These are phyloP conservation scores for Plantago major DNA, from an alignment of 257 asterid species.

Conservation along the genomic window DNA sequence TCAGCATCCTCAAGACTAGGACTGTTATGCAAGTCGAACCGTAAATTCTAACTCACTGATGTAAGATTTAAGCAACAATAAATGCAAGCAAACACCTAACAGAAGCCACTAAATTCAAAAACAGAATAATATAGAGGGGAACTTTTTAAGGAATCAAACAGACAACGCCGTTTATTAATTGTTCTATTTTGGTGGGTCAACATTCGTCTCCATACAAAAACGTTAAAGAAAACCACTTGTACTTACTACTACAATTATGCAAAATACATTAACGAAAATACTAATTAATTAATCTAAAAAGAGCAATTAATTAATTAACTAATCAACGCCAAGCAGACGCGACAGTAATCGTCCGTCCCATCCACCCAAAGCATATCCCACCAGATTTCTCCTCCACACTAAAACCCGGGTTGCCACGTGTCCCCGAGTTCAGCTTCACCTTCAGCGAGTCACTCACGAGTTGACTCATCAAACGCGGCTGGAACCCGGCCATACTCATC, in stretches of 20 bases:
- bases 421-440: slow-evolving; percentile 42
- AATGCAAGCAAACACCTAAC: background rate
- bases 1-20: no score
- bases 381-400: slow-evolving; percentile 62
- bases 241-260: slow-evolving; percentile 20
- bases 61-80: background rate
- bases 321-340: slow-evolving; percentile 83
- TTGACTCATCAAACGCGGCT: slow-evolving; percentile 42
- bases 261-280: slow-evolving; percentile 12
- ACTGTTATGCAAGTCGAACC: no score
- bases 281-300: slow-evolving; percentile 13
- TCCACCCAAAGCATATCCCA: slow-evolving; percentile 81
- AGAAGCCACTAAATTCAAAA: background rate
- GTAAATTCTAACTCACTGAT: background rate
- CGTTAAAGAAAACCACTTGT: slow-evolving; percentile 18
- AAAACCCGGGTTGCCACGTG: slow-evolving; percentile 90
- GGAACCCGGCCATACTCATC: slow-evolving; percentile 77
- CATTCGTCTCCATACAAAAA: slow-evolving; percentile 10
- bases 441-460: slow-evolving; percentile 52
- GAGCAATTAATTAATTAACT: background rate
- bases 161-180: slow-evolving; percentile 25
- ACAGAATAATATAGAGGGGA: background rate
- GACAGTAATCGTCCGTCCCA: slow-evolving; percentile 79
- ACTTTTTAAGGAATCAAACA: slow-evolving; percentile 8
- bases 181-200: slow-evolving; percentile 13